Evolutionary conservation across 805 yeast genomes (phyloP), one percentile per base, ranked within the genome.

Genomic region (Lipomyces lipofer): DNA sequence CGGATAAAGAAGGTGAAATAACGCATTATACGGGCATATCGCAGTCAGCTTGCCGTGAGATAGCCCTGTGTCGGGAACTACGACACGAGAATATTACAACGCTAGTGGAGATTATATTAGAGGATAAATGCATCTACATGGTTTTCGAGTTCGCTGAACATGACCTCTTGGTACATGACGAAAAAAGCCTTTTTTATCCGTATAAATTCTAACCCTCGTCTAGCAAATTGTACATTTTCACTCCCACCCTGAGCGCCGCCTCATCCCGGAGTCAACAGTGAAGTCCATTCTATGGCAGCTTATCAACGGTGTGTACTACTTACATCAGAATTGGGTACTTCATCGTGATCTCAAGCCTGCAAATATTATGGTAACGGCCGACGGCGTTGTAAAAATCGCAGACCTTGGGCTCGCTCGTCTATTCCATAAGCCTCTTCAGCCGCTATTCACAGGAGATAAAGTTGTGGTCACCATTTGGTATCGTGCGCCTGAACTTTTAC

Each of bases 301-400:
- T 3, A 70, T 94, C 25, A 88, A 88, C 64, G 99, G 99, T 3
- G 91, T 94, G 1, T 82, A 90, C 0, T 94, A 85, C 66, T 71
- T 94, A 40, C 99, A 94, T 70, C 92, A 90, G 69, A 92, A 94
- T 70, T 94, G 99, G 98, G 84, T 94, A 2, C 74, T 94, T 47
- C 99, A 94, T 71, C 78, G 99, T 58, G 99, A 94, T 71, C 77
- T 94, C 60, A 94, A 94, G 66, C 99, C 99, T 0, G 99, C 99
- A 1, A 92, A 92, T 71, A 92, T 94, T 61, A 94, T 92, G 98
- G 96, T 92, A 0, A 83, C 96, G 0, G 78, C 84, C 7, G 82
- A 80, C 54, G 99, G 99, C 0, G 82, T 83, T n/a, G 94, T 92
- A 17, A 94, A 94, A 69, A 91, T 92, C 57, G 99, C 98, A 21